Evolutionary conservation across 2,329 filamentous ascomycete genomes (phyloP), one percentile per base, ranked within the genome.

Genomic region (Aspergillus sp.): DNA sequence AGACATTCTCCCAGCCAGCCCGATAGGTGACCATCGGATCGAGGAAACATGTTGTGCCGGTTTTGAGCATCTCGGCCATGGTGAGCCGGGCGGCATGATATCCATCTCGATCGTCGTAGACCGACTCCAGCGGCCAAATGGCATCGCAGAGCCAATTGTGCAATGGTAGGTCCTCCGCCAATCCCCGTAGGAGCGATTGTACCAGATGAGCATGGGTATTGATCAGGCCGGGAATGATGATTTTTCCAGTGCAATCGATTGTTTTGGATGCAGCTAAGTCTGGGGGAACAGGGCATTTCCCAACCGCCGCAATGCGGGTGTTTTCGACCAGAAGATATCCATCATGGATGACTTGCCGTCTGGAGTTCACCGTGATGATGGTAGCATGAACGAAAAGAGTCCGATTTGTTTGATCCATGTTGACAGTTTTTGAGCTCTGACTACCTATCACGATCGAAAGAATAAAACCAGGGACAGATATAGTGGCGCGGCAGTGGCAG

Each of bases 121-220:
- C 73, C 1, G 72, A 73, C 60, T 78, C 73, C 3, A 78, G 63
- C 7, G 75, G 72, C 78, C 78, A 81, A 40, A 80, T 78, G 1
- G 72, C 66, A 56, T 80, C 77, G 56, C 78, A 81, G 3, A 81
- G 71, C 78, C 78, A 81, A 0, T 72, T 72, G 16, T 79, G 76
- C 5, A 81, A 68, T 42, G 76, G 73, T 5, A 81, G 63, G 53
- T 81, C 76, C 55, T 81, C 79, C 0, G 77, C 78, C 5, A 73
- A 66, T 9, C 78, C 78, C 43, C 78, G 70, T 1, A 81, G 68
- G 3, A 81, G 68, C 2, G 66, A 66, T 4, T 81, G 78, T 1
- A 75, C 76, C 0, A 76, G 73, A 53, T 81, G 78, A 51, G 77
- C 76, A 55, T 81, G 79, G 1, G 77, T 78, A 23, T 77, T 79